Base-by-base conservation (phyloP, 2,329 filamentous ascomycete genomes). In the Aureobasidium leucospermi region DNA sequence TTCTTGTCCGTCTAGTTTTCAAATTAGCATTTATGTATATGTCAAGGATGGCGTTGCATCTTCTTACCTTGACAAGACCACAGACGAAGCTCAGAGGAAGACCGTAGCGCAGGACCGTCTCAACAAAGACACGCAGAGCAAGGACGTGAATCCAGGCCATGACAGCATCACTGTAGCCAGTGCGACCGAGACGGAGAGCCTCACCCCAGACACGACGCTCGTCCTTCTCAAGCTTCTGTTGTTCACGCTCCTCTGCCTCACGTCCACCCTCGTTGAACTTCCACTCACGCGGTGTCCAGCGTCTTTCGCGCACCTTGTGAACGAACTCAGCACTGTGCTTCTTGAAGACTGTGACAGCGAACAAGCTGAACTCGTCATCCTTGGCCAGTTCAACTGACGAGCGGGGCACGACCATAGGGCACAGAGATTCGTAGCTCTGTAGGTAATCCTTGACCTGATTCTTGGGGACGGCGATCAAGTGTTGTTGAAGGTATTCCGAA, bases 81-180 rank as follows among this genome's bases (percentile, higher is more conserved):
- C 87, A 89, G 51, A 96, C 86, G 74, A 93, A 99, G 67, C 95
- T 89, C 64, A 96, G 76, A 49, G 94, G 94, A 67, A 99, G 75
- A 31, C 94, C 94, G 70, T 99, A 99, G 65, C 94, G 85, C 70
- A 99, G 78, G n/a, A 99, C 94, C 5, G 92, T 96, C 80, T 99
- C 94, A 19, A 99, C 94, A 74, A 97, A 99, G 19, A 97, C 92
- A 58, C 94, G 81, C 68, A 99, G 76, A 6, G 92, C 89, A 69
- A 97, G 79, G 31, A 96, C 88, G 71, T 99, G 94, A 52, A 96
- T 83, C 90, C 92, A 96, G 58, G 93, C 87, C 90, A 96, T 96
- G 65, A 96, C 90, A 63, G 87, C 87, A 76, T 99, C 94, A 70
- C 90, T 93, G 85, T 94, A 99, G 15, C 90, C 91, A n/a, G 90